A percentile compares a stretch with the other conserved stretches of the same genome.
These are phyloP conservation scores for Ochromonas danica DNA, from an alignment of 108 stramenopile genomes.

Conservation along the genomic window DNA sequence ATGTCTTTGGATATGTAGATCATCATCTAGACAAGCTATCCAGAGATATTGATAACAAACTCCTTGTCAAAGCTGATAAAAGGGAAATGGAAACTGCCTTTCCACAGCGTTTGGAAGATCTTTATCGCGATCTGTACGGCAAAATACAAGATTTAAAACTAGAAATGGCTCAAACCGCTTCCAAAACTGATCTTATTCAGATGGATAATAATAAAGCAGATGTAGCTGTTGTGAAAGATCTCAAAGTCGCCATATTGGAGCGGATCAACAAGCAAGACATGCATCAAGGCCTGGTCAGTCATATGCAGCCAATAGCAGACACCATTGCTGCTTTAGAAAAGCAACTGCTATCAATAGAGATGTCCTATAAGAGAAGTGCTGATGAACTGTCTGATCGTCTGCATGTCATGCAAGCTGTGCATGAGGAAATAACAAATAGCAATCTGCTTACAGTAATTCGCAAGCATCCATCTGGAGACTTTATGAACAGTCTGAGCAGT, in stretches of 20 bases:
- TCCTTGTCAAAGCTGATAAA: slow-evolving; percentile 8
- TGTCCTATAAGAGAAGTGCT: neutral
- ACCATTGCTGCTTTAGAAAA: slow-evolving; percentile 2
- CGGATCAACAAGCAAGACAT: neutral
- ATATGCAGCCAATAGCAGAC: neutral
- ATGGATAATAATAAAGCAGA: neutral
- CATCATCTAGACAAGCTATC: too few relatives aligned
- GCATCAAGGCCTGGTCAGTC: neutral
- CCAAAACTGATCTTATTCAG: neutral
- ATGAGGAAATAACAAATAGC: neutral
- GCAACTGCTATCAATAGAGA: neutral
- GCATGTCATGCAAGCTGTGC: neutral
- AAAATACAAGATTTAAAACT: neutral
- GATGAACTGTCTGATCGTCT: neutral
- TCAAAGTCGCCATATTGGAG: neutral
- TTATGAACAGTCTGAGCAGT: neutral
- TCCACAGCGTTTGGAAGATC: slow-evolving; percentile 7
- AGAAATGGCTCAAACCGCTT: neutral
- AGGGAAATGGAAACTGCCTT: slow-evolving; percentile 7
- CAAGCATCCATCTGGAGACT: neutral
- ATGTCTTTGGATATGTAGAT: too few relatives aligned
- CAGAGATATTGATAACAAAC: neutral
- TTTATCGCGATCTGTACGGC: neutral
- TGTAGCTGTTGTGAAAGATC: neutral
- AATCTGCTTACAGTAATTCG: neutral